Evolutionary conservation across 352 stramenopile genomes (phyloP).

Genomic region (Globisporangium yorkense): DNA sequence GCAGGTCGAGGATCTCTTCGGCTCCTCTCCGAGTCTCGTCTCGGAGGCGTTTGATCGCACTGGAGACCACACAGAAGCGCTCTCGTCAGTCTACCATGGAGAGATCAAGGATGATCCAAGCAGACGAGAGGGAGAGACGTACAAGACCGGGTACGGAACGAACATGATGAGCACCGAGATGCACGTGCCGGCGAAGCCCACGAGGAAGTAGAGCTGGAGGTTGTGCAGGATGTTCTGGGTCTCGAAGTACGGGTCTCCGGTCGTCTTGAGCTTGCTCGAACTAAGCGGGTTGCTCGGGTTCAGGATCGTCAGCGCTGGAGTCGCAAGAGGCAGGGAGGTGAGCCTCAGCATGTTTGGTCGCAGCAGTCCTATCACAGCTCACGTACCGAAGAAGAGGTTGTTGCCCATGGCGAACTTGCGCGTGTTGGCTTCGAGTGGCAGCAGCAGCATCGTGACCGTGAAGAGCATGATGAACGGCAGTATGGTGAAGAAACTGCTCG

Average conservation of each 20-base stretch:
- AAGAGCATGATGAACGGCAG: conserved; percentile 59
- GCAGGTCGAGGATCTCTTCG: conserved; percentile 29
- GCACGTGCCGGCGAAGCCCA: conserved; percentile 41
- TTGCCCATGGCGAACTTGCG: conserved; percentile 64
- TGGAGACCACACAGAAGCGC: too few relatives aligned
- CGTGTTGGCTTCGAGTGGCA: conserved; percentile 56
- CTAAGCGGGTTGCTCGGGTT: conserved; percentile 35
- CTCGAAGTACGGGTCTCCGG: conserved; percentile 26
- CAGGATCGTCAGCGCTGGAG: conserved; percentile 54
- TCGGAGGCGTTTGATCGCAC: too few relatives aligned
- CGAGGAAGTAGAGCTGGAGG: conserved; percentile 39
- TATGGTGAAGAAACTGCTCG: conserved; percentile 37
- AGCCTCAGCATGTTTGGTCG: too few relatives aligned
- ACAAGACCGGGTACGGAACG: conserved; percentile 60
- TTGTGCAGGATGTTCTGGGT: conserved; percentile 46
- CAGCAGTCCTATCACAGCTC: not conserved
- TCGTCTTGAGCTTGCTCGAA: conserved; percentile 27
- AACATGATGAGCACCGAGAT: conserved; percentile 51
- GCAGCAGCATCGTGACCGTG: conserved; percentile 40
- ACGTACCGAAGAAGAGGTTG: conserved; percentile 53
- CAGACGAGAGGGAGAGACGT: conserved; percentile 9
- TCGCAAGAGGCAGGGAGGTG: too few relatives aligned
- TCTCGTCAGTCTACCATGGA: too few relatives aligned
- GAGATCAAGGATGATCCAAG: too few relatives aligned
- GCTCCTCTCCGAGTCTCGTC: conserved; percentile 21